phyloP scores from a whole-genome alignment of 78 protist genomes.

The Chrysochromulina tobinii region DNA sequence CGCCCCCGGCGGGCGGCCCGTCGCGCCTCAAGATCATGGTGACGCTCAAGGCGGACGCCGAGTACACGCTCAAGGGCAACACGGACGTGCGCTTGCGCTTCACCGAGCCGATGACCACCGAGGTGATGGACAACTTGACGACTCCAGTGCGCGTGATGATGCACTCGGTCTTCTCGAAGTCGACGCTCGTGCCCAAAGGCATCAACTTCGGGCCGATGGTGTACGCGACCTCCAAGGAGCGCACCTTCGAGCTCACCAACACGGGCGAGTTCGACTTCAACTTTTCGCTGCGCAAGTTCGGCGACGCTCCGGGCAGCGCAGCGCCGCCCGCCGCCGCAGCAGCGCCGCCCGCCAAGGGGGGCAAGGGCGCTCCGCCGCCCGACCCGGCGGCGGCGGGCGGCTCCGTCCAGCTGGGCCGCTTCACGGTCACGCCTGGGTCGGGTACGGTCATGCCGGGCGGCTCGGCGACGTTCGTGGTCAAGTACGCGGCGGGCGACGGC shows the following conservation, averaged over 20 bases:
- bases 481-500: slow-evolving; percentile 21
- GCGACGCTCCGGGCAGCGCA: neutral
- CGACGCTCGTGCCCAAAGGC: slow-evolving; percentile 59
- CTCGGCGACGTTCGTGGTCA: slow-evolving; percentile 42
- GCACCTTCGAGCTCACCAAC: slow-evolving; percentile 68
- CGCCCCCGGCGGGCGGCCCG: neutral
- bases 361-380: slow-evolving; percentile 1
- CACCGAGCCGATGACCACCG: slow-evolving; percentile 1
- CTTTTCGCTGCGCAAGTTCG: neutral
- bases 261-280: slow-evolving; percentile 66
- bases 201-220: slow-evolving; percentile 76
- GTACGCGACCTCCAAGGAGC: neutral
- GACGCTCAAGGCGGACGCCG: neutral
- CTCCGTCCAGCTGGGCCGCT: slow-evolving; percentile 36
- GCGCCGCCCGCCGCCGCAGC: neutral
- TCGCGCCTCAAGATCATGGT: neutral
- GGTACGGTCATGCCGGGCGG: slow-evolving; percentile 54
- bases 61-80: neutral
- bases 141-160: slow-evolving; percentile 24
- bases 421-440: slow-evolving; percentile 46
- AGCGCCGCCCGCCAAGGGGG: neutral
- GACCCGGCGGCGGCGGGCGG: neutral
- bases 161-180: slow-evolving; percentile 48
- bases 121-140: neutral
- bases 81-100: slow-evolving; percentile 38